A percentile compares a stretch with the other conserved stretches of the same genome.
phyloP scores from a whole-genome alignment of 768 basidiomycete species.

The Boletus edulis region DNA sequence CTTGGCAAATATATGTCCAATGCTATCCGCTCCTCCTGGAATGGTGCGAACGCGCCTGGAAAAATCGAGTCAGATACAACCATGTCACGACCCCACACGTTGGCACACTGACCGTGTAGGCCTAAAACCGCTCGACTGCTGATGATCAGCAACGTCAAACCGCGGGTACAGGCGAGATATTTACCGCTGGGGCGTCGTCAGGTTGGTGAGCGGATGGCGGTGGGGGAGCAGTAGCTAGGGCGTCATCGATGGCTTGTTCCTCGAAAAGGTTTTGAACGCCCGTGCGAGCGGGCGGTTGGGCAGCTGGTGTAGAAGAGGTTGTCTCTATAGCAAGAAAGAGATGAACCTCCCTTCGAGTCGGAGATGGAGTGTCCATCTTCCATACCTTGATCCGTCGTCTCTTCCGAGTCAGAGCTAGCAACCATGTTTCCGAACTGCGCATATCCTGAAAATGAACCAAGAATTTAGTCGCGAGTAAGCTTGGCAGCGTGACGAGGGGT shows the following conservation, averaged over 20 bases:
- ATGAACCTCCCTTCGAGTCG: not conserved
- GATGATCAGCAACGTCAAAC: not conserved
- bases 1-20: slow-evolving; percentile 44
- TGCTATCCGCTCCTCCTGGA: slow-evolving; percentile 29
- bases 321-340: slow-evolving; percentile 2
- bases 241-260: slow-evolving; percentile 53
- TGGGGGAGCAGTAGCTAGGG: slow-evolving; percentile 55
- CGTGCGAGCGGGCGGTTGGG: not conserved
- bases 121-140: slow-evolving; percentile 27
- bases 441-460: slow-evolving; percentile 45
- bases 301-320: slow-evolving; percentile 4
- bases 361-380: not conserved
- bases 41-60: slow-evolving; percentile 33
- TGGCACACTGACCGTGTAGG: slow-evolving; percentile 47
- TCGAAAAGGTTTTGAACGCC: slow-evolving; percentile 12
- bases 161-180: not conserved
- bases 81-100: not conserved
- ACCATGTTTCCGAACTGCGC: slow-evolving; percentile 63
- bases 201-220: slow-evolving; percentile 11
- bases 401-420: slow-evolving; percentile 7
- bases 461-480: no score
- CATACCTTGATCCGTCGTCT: slow-evolving; percentile 29
- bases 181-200: not conserved
- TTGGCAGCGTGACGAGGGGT: no score
- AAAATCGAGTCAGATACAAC: slow-evolving; percentile 1